phyloP scores from a whole-genome alignment of 2,329 filamentous ascomycete species.

The Fusarium buharicum region DNA sequence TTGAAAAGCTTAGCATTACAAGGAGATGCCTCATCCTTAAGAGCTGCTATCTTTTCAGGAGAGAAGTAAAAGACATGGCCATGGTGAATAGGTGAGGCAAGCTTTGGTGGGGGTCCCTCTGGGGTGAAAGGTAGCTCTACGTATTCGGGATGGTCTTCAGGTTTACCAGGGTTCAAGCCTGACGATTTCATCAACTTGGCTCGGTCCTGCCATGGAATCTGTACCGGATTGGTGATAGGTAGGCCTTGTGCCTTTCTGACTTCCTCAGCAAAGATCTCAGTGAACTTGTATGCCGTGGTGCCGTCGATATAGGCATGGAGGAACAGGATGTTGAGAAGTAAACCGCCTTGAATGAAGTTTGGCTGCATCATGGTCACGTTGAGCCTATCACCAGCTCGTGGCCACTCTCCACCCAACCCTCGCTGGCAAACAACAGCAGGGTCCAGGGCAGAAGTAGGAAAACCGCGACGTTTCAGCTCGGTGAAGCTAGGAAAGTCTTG shows the following conservation, averaged over 20 bases:
- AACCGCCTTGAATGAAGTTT: constrained; percentile 7
- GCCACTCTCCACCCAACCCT: constrained; percentile 17
- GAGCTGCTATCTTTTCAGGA: neutral
- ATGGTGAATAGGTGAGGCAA: constrained; percentile 6
- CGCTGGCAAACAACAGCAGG: constrained; percentile 18
- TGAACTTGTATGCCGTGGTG: constrained; percentile 14
- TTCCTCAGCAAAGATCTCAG: constrained; percentile 11
- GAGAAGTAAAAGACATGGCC: constrained; percentile 23
- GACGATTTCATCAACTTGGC: constrained; percentile 7
- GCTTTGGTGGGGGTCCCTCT: constrained; percentile 6
- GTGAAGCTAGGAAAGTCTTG: constrained; percentile 11
- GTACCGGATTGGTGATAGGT: neutral
- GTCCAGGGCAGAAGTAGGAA: constrained; percentile 6
- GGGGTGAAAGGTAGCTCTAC: constrained; percentile 16
- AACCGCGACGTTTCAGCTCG: constrained; percentile 7
- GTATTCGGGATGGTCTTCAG: constrained; percentile 14
- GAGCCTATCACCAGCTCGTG: constrained; percentile 8
- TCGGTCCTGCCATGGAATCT: constrained; percentile 2
- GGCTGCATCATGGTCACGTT: constrained; percentile 16
- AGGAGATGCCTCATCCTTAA: constrained; percentile 3
- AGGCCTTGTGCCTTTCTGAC: constrained; percentile 15
- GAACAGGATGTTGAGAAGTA: constrained; percentile 13
- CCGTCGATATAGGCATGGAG: constrained; percentile 5
- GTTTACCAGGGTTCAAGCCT: constrained; percentile 4
- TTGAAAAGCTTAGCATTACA: neutral